Conservation (phyloP, 108 stramenopile genomes). For the Conticribra guillardii region DNA sequence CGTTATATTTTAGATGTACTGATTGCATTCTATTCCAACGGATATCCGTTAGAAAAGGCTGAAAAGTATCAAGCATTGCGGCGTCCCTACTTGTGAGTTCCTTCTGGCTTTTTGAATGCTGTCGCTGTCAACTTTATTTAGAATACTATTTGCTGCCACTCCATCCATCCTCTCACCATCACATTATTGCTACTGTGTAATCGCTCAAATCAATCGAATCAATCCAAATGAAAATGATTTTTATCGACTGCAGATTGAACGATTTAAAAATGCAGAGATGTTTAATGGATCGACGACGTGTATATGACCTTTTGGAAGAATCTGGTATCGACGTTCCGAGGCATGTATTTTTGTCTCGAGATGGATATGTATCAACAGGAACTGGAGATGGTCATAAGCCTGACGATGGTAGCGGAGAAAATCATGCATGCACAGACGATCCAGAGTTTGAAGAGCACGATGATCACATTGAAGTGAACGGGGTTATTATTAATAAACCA, state of each 20-base stretch:
- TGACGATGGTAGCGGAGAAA: conserved; percentile 34
- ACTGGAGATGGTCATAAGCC: conserved; percentile 63
- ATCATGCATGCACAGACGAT: conserved; percentile 19
- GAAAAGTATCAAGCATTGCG: conserved; percentile 89
- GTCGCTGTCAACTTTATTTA: not conserved
- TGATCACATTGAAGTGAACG: conserved; percentile 95
- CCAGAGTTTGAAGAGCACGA: conserved; percentile 86
- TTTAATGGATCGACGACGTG: conserved; percentile 91
- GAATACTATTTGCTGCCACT: conserved; percentile 44
- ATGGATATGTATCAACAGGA: conserved; percentile 78
- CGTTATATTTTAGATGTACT: no score
- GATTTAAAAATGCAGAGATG: conserved; percentile 89
- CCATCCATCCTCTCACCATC: no score
- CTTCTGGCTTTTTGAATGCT: not conserved
- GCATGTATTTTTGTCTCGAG: conserved; percentile 89
- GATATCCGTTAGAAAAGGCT: conserved; percentile 92
- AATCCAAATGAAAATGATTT: no score
- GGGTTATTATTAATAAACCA: conserved; percentile 94
- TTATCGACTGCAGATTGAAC: no score
- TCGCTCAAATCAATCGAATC: no score
- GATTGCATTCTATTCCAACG: conserved; percentile 93
- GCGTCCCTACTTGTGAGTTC: conserved; percentile 85
- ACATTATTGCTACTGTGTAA: no score
- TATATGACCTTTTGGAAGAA: conserved; percentile 91
- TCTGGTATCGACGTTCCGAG: conserved; percentile 93